A percentile compares a stretch with the other conserved stretches of the same genome.
Conservation (phyloP, 1,284 basidiomycete species). For the Lentinula novae-zelandiae region DNA sequence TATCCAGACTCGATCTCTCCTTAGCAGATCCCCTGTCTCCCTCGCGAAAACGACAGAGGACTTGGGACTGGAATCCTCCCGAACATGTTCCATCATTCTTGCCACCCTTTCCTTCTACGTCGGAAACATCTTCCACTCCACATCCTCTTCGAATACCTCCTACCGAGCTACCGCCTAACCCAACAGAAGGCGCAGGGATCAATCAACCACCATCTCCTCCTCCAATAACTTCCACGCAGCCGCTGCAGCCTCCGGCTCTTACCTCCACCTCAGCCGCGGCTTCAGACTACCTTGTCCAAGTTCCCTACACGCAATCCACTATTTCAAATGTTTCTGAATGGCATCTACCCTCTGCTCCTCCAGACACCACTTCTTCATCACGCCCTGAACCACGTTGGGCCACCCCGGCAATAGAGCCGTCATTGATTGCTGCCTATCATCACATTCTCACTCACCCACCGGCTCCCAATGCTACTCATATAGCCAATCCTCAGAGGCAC, state of each 20-base stretch:
- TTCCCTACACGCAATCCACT: conserved; percentile 67
- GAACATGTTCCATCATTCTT: conserved; percentile 61
- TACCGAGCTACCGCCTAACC: conserved; percentile 27
- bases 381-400: conserved; percentile 25
- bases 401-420: conserved; percentile 51
- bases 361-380: conserved; percentile 18
- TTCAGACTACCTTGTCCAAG: conserved; percentile 63
- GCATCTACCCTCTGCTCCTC: conserved; percentile 55
- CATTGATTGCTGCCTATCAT: conserved; percentile 66
- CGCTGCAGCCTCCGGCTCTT: conserved; percentile 35
- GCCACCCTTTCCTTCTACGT: conserved; percentile 59
- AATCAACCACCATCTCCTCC: conserved; percentile 23
- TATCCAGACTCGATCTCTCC: neutral
- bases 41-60: conserved; percentile 51
- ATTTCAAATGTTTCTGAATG: conserved; percentile 57
- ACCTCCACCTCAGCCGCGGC: conserved; percentile 41
- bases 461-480: conserved; percentile 31
- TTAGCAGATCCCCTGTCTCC: conserved; percentile 41
- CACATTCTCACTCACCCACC: conserved; percentile 66
- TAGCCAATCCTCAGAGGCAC: conserved; percentile 57
- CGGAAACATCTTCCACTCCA: conserved; percentile 29
- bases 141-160: conserved; percentile 28
- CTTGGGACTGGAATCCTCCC: conserved; percentile 54
- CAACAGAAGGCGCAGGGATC: conserved; percentile 26
- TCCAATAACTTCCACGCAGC: conserved; percentile 19